phyloP scores from a whole-genome alignment of 768 basidiomycete species.

The Trichaptum fuscoviolaceum region DNA sequence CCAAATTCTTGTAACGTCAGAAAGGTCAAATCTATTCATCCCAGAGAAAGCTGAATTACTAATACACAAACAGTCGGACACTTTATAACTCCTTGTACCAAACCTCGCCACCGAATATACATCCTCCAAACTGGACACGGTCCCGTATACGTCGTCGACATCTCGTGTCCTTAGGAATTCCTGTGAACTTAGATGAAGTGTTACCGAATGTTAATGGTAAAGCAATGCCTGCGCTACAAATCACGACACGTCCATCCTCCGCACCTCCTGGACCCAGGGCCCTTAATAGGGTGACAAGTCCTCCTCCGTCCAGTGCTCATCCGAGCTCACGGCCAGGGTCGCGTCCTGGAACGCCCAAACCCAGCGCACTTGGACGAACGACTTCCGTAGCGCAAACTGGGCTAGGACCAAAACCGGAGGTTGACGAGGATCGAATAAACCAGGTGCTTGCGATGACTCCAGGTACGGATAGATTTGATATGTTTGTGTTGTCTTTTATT shows the following conservation, averaged over 20 bases:
- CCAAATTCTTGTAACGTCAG: constrained; percentile 70
- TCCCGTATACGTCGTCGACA: constrained; percentile 89
- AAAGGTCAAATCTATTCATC: constrained; percentile 49
- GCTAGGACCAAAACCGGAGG: constrained; percentile 72
- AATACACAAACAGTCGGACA: constrained; percentile 52
- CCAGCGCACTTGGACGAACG: constrained; percentile 8
- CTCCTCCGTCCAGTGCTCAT: constrained; percentile 17
- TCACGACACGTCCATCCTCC: constrained; percentile 77
- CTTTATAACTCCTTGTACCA: constrained; percentile 66
- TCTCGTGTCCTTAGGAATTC: constrained; percentile 86
- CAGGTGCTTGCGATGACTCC: constrained; percentile 59
- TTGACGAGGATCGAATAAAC: constrained; percentile 62
- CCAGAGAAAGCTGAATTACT: neutral
- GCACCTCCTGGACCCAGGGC: constrained; percentile 59
- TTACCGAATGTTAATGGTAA: constrained; percentile 61
- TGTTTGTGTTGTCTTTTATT: constrained; percentile 4
- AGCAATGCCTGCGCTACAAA: constrained; percentile 72
- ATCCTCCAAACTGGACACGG: constrained; percentile 92
- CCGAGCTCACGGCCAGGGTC: constrained; percentile 40
- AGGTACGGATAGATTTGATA: constrained; percentile 40
- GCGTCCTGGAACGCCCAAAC: constrained; percentile 19
- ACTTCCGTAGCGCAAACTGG: constrained; percentile 34
- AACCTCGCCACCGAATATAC: constrained; percentile 65
- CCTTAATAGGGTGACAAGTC: constrained; percentile 10
- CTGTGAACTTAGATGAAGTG: constrained; percentile 93